phyloP scores from a whole-genome alignment of 1,139 yeast species.

The Pichia norvegensis region DNA sequence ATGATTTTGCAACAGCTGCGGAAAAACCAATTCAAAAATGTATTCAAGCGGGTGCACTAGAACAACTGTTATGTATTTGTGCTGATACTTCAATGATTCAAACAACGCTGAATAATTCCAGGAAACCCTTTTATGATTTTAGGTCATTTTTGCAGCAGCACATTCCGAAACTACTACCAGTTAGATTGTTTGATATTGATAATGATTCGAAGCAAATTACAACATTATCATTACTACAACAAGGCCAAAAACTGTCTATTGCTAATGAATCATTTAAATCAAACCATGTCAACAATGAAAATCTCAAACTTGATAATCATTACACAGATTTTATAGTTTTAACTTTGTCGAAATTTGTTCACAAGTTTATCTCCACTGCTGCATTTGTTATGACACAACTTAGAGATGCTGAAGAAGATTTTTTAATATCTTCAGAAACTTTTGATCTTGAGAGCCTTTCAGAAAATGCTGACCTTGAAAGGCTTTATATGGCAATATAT shows the following conservation, averaged over 20 bases:
- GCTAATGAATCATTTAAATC: constrained; percentile 21
- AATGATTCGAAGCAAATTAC: constrained; percentile 28
- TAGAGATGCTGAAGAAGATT: constrained; percentile 83
- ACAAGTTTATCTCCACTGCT: constrained; percentile 57
- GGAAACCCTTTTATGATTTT: constrained; percentile 48
- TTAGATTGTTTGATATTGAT: constrained; percentile 35
- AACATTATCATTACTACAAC: constrained; percentile 20
- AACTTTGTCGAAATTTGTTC: constrained; percentile 47
- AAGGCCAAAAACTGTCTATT: constrained; percentile 14
- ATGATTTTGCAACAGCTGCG: constrained; percentile 39
- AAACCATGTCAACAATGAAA: constrained; percentile 22
- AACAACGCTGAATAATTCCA: constrained; percentile 9
- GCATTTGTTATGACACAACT: constrained; percentile 76
- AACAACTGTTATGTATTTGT: constrained; percentile 61
- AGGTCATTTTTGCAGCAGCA: constrained; percentile 61
- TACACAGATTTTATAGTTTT: constrained; percentile 25
- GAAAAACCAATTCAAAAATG: constrained; percentile 44
- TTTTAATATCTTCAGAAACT: constrained; percentile 46
- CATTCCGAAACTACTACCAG: constrained; percentile 48
- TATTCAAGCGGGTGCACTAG: constrained; percentile 69
- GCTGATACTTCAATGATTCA: constrained; percentile 52
- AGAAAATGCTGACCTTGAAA: constrained; percentile 75
- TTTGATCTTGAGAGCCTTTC: constrained; percentile 49
- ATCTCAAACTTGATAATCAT: constrained; percentile 28
- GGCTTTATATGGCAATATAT: constrained; percentile 74